These are phyloP conservation scores for Oryza australiensis DNA, from an alignment of 176 grass and related monocot species.

Conservation along the genomic window DNA sequence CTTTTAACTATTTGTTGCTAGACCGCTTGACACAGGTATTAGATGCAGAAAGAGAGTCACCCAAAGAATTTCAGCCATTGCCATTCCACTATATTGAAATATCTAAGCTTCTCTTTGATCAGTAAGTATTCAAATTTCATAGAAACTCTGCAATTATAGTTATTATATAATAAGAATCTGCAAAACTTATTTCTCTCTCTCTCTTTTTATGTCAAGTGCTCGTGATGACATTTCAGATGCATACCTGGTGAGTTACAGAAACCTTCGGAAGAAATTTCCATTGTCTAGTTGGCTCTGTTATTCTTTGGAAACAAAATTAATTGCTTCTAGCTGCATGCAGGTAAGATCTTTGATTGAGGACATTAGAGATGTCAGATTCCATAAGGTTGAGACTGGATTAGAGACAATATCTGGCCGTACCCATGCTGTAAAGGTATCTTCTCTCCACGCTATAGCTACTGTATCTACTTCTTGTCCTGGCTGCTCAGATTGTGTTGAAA, in stretches of 20 bases:
- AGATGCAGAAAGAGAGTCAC: slow-evolving; percentile 88
- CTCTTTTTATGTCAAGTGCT: slow-evolving; percentile 47
- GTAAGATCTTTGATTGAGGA: slow-evolving; percentile 96
- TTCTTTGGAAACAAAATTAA: neutral
- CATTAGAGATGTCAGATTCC: slow-evolving; percentile 96
- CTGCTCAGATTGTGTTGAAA: neutral
- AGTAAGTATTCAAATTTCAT: slow-evolving; percentile 48
- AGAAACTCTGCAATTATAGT: neutral
- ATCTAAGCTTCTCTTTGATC: slow-evolving; percentile 87
- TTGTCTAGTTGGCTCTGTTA: slow-evolving; percentile 1
- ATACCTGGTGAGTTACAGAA: slow-evolving; percentile 69
- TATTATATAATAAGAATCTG: neutral
- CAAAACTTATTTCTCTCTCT: neutral
- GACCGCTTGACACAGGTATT: slow-evolving; percentile 86
- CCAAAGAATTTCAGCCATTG: slow-evolving; percentile 91
- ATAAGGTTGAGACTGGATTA: slow-evolving; percentile 92
- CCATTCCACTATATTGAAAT: slow-evolving; percentile 96
- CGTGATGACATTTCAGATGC: slow-evolving; percentile 86
- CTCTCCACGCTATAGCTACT: neutral
- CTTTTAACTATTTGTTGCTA: slow-evolving; percentile 37
- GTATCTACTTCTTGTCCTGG: neutral
- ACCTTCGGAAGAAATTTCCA: neutral
- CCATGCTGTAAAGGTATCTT: slow-evolving; percentile 87
- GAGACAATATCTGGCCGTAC: slow-evolving; percentile 93
- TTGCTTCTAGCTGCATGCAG: slow-evolving; percentile 42